Base-by-base conservation (phyloP, 345 rosid genomes). In the Gossypioides kirkii region DNA sequence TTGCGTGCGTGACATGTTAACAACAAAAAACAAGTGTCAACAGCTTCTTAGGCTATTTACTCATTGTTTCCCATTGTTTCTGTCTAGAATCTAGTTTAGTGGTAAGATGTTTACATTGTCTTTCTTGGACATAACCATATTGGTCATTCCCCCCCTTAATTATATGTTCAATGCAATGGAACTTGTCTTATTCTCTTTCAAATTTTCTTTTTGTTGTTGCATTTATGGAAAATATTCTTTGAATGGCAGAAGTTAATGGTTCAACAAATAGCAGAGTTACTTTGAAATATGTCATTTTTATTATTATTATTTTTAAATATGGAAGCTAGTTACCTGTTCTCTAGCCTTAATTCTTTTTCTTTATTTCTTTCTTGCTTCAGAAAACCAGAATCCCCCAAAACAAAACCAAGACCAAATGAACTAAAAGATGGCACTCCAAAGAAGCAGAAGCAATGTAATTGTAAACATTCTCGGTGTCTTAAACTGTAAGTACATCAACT, bases 391-490 rank as follows among this genome's bases (percentile, higher is more conserved):
- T 95, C 98, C 55, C 99, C 99, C 41, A 89, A 81, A 74, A 74
- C 94, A 53, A 91, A 88, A 77, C 74, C 91, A 61, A 87, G 94
- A 77, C 74, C 91, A 36, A 82, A 72, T 66, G 99, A 92, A 69
- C 79, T 81, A 41, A 93, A 94, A 86, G 99, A 96, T 70, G 90
- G 92, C 62, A 90, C 99, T 52, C 97, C 98, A 46, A 94, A 90
- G 83, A 96, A 90, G 89, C 96, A 88, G 76, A 96, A 93, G 69
- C 97, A 91, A 81, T 96, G 99, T 72, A 96, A 96, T 77, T 96
- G 99, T 77, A 93, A 90, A 82, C 99, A 96, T 80, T 96, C 99
- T 3, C 96, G 95, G 42, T 96, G 97, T 87, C 88, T 96, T 86
- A 96, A 96, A 84, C 80, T 94, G 98, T 94, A 83, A 81, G 98